These are phyloP conservation scores for Camellia granthamiana DNA, from an alignment of 148 eudicot species.

Conservation along the genomic window DNA sequence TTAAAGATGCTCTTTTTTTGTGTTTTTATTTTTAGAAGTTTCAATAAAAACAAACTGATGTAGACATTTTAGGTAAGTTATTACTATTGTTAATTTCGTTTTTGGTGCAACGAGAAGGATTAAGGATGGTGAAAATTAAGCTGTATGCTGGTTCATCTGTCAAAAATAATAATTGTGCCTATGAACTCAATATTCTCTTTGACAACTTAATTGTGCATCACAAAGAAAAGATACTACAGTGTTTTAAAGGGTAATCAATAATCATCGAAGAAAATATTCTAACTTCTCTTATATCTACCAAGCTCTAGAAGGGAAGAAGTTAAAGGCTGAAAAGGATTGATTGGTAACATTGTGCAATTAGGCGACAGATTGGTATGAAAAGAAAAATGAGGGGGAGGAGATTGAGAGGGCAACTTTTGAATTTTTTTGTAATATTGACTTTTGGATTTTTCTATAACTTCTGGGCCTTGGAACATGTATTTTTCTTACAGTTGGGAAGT, in stretches of 20 bases:
- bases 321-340: not conserved
- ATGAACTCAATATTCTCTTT: not conserved
- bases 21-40: not conserved
- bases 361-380: not conserved
- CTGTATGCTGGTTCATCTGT: not conserved
- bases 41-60: not conserved
- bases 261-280: not conserved
- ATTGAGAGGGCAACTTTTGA: not conserved
- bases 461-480: not conserved
- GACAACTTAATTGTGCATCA: not conserved
- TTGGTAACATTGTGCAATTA: not conserved
- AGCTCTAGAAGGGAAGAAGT: not conserved
- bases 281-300: not conserved
- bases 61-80: not conserved
- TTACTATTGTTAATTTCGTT: not conserved
- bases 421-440: not conserved
- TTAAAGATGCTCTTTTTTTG: slow-evolving; percentile 10
- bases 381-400: not conserved
- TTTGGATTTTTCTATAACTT: not conserved
- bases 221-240: not conserved
- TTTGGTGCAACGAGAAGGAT: not conserved
- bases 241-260: not conserved
- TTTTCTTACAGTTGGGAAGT: not conserved
- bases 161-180: not conserved
- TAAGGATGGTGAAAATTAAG: not conserved